phyloP scores from a whole-genome alignment of 1,139 yeast species.

The Geotrichum citri-aurantii region DNA sequence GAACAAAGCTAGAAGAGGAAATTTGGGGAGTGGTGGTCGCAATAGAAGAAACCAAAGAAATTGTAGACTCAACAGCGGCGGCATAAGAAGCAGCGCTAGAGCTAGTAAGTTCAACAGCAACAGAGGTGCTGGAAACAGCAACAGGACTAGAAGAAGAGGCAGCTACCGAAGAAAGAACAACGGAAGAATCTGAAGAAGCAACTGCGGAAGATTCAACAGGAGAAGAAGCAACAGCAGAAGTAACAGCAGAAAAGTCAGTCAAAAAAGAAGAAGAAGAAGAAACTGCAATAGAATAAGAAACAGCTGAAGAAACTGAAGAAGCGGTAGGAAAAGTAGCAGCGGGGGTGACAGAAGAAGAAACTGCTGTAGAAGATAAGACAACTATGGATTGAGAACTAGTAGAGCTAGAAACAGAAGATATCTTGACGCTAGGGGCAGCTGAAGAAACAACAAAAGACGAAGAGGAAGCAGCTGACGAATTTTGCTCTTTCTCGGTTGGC shows the following conservation, averaged over 20 bases:
- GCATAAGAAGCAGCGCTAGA: not conserved
- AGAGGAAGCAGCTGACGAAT: too few species aligned
- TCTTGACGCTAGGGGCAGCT: too few species aligned
- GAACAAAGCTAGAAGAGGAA: conserved; percentile 19
- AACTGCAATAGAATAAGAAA: conserved; percentile 4
- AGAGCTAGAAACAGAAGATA: too few species aligned
- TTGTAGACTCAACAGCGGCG: not conserved
- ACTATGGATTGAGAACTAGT: too few species aligned
- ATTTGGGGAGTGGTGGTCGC: conserved; percentile 20
- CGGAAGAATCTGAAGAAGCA: not conserved
- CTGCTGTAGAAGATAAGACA: too few species aligned
- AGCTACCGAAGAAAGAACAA: conserved; percentile 1
- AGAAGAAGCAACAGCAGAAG: not conserved
- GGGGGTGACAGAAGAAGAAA: not conserved
- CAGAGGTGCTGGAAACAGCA: not conserved
- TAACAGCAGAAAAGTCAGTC: not conserved
- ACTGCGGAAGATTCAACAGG: not conserved
- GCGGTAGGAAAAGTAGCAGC: not conserved
- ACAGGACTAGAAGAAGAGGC: conserved; percentile 1
- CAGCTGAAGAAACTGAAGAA: too few species aligned
- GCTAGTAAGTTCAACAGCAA: not conserved
- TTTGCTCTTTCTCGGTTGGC: not conserved
- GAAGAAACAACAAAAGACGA: too few species aligned
- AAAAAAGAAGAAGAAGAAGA: conserved; percentile 3
- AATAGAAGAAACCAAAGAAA: not conserved